Evolutionary conservation across 495 filamentous ascomycete species (phyloP).

Genomic region (Aspergillus indologenus): DNA sequence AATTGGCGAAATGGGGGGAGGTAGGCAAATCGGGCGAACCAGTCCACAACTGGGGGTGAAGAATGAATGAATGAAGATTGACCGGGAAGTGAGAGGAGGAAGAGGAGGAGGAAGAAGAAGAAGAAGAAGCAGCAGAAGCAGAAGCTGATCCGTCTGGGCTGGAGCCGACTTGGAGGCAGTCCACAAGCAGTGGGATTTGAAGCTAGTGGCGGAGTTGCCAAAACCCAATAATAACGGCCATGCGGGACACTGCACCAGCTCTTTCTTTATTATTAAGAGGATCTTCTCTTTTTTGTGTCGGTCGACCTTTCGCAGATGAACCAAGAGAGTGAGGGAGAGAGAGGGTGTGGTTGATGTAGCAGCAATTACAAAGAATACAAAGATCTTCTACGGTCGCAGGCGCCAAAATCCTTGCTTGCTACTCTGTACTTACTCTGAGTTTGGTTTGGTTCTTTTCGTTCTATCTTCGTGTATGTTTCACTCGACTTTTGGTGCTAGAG

Average conservation of each 20-base stretch:
- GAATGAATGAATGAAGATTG: constrained; percentile 13
- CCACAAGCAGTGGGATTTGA: constrained; percentile 18
- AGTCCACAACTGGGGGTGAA: constrained; percentile 10
- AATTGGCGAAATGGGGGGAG: neutral
- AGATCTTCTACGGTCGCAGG: neutral
- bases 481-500: neutral
- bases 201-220: constrained; percentile 31
- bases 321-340: no score
- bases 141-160: no score
- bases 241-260: constrained; percentile 16
- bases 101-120: neutral
- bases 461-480: neutral
- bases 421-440: no score
- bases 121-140: no score
- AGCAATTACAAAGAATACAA: no score
- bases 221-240: constrained; percentile 23
- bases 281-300: neutral
- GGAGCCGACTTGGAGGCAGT: constrained; percentile 9
- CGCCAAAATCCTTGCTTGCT: neutral
- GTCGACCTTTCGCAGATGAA: no score
- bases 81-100: neutral
- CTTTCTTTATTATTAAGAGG: constrained; percentile 19
- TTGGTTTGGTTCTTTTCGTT: neutral
- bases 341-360: no score
- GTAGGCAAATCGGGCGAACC: neutral